Base-by-base conservation (phyloP, 805 yeast species). In the Cyberlindnera lachancei region DNA sequence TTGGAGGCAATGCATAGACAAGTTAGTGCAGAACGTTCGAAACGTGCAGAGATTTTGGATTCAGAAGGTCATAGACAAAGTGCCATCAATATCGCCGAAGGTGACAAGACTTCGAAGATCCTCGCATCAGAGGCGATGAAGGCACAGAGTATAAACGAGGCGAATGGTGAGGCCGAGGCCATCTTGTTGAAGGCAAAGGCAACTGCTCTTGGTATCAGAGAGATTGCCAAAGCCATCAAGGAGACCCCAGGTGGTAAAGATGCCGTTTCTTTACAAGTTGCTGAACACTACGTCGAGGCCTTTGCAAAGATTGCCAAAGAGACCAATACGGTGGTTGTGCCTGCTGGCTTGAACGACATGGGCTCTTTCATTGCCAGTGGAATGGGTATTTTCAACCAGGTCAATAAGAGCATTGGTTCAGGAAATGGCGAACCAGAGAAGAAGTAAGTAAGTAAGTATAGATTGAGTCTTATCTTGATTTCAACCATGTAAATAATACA, bases 1-100 rank as follows among this genome's bases (percentile, higher is more conserved):
- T 70, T 84, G 46, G 88, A 80, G 48, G 92, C 94, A 18, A 85
- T 84, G 95, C 94, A 84, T 58, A 73, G 90, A 53, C 94, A 82
- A 57, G 95, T 85, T 16, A 71, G 80, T 37, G 92, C 94, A 27
- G 94, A 85, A 56, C 66, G 95, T 45, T 76, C 87, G 31, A 85
- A 85, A 55, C 66, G 94, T 39, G 94, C 95, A 3, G 90, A 84
- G 55, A 84, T 84, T 43, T 68, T 84, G 51, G 94, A 84, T 50
- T 75, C 86, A 27, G 95, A 84, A 59, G 95, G 95, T 56, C 73
- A 71, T 33, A 71, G 87, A 53, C 86, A 80, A 52, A 66, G 85
- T 22, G 79, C 73, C 30, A 84, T 85, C 53, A 85, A 85, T 53
- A 75, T 79, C 39, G 87, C 92, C 35, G 94, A 84, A 57, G 94